Evolutionary conservation across 2,329 filamentous ascomycete species (phyloP).

Genomic region (Pseudonectria buxi): DNA sequence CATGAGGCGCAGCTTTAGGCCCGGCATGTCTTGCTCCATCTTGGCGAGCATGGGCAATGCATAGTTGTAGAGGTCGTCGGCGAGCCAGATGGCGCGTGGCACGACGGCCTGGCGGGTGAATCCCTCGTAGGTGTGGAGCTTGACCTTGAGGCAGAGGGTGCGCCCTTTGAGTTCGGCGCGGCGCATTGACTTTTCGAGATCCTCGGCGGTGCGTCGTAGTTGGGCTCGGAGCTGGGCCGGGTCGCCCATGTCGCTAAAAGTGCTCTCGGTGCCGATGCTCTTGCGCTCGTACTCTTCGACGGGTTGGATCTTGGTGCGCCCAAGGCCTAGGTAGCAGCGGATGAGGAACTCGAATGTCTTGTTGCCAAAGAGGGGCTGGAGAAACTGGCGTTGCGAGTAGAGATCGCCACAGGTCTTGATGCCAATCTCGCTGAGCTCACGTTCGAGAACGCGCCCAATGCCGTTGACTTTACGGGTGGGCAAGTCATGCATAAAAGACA

Average conservation of each 20-base stretch:
- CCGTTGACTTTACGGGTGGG: conserved; percentile 90
- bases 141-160: conserved; percentile 88
- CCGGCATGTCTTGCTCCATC: conserved; percentile 74
- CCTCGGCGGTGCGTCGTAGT: conserved; percentile 72
- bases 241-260: conserved; percentile 74
- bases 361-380: conserved; percentile 77
- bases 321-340: conserved; percentile 76
- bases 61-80: conserved; percentile 78
- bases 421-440: conserved; percentile 81
- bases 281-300: conserved; percentile 88
- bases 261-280: conserved; percentile 88
- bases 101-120: conserved; percentile 73
- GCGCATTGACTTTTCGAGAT: conserved; percentile 78
- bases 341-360: conserved; percentile 87
- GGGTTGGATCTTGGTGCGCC: conserved; percentile 76
- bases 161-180: conserved; percentile 78
- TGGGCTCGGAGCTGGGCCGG: conserved; percentile 65
- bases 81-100: conserved; percentile 62
- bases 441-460: conserved; percentile 87
- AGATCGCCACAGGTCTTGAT: conserved; percentile 86
- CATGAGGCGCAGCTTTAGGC: conserved; percentile 76
- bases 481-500: conserved; percentile 78
- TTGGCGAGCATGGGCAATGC: conserved; percentile 77
- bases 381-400: conserved; percentile 64
- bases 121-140: conserved; percentile 90